Evolutionary conservation across 2,329 filamentous ascomycete genomes (phyloP).

Genomic region (Aspergillus sp.): DNA sequence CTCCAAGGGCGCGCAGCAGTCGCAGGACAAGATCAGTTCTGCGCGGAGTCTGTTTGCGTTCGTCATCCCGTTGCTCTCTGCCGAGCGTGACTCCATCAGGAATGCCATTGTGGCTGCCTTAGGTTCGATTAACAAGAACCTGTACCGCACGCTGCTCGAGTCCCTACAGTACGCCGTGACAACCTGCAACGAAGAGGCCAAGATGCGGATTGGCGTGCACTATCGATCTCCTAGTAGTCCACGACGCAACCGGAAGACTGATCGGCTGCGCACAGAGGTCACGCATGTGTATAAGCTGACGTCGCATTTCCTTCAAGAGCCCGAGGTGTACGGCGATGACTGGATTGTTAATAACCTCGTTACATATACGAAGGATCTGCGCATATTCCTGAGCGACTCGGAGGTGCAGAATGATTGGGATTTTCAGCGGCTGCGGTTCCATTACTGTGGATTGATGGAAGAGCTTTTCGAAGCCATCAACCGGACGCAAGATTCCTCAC

Average conservation of each 20-base stretch:
- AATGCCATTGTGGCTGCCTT: constrained; percentile 86
- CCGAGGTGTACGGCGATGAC: constrained; percentile 73
- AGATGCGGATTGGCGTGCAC: constrained; percentile 65
- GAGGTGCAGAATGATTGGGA: constrained; percentile 93
- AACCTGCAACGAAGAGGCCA: constrained; percentile 80
- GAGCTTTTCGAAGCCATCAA: constrained; percentile 89
- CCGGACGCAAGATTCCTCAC: constrained; percentile 69
- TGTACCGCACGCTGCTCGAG: constrained; percentile 84
- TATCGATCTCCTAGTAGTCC: constrained; percentile 77
- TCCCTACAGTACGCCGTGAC: constrained; percentile 80
- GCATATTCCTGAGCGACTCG: constrained; percentile 87
- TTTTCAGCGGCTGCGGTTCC: constrained; percentile 80
- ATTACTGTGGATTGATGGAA: constrained; percentile 91
- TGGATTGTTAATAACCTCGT: constrained; percentile 86
- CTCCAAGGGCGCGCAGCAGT: constrained; percentile 58
- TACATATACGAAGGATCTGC: constrained; percentile 81
- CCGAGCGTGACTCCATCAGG: constrained; percentile 69
- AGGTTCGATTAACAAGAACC: constrained; percentile 88
- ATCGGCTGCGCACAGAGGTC: constrained; percentile 82
- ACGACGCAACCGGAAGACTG: constrained; percentile 71
- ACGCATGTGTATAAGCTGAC: constrained; percentile 95
- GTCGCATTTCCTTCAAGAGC: constrained; percentile 73
- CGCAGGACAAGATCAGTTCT: constrained; percentile 73
- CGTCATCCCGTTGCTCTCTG: constrained; percentile 77
- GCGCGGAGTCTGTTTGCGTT: constrained; percentile 85